These are phyloP conservation scores for Neoscytalidium dimidiatum DNA, from an alignment of 2,329 filamentous ascomycete genomes.

Conservation along the genomic window DNA sequence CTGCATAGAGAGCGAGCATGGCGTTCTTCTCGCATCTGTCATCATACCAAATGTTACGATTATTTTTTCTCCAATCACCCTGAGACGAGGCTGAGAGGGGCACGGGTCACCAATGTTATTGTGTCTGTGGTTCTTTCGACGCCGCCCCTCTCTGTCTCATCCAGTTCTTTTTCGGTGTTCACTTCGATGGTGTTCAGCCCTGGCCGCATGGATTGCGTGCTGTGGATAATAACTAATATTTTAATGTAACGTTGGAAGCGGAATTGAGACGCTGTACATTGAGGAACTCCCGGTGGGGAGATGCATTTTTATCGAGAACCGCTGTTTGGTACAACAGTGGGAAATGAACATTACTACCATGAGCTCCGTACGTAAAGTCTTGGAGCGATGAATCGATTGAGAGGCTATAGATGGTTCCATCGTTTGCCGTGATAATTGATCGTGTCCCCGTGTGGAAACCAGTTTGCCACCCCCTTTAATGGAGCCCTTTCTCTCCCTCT, in stretches of 20 bases:
- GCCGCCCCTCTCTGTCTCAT: background rate
- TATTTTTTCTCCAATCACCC: conserved; percentile 1
- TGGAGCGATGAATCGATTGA: conserved; percentile 8
- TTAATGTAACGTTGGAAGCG: conserved; percentile 10
- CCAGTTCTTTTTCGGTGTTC: background rate
- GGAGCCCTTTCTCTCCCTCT: no score
- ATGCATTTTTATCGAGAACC: background rate
- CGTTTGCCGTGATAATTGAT: background rate
- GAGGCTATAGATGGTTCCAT: background rate
- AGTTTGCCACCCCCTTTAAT: no score
- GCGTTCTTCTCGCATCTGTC: conserved; percentile 2
- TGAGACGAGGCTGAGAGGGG: background rate
- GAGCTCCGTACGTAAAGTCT: background rate
- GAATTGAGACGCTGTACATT: conserved; percentile 11
- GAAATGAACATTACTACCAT: background rate
- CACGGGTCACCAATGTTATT: no score
- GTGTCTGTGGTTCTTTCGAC: background rate
- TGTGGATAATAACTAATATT: conserved; percentile 15
- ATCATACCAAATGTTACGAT: conserved; percentile 10
- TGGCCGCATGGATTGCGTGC: conserved; percentile 10
- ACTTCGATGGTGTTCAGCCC: conserved; percentile 15
- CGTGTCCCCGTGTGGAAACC: background rate
- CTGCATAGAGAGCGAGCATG: background rate
- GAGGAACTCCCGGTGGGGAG: background rate
- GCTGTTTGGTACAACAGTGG: background rate